Evolutionary conservation across 345 rosid species (phyloP).

Genomic region (Eucalyptus virginea): DNA sequence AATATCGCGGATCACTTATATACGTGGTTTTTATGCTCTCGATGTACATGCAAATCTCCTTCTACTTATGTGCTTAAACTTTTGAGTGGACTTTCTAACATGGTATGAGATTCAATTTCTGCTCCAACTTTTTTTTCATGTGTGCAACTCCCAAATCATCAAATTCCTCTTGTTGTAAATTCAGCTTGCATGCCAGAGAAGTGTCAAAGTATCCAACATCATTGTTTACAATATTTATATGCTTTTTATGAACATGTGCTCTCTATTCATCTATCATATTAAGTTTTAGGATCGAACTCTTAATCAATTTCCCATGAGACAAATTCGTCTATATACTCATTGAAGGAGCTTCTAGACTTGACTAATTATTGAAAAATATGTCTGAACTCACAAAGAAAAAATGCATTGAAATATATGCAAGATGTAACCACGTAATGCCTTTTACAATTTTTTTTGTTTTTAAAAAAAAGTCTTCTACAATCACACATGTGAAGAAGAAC

Average conservation of each 20-base stretch:
- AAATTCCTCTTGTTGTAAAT: neutral
- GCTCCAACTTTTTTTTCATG: neutral
- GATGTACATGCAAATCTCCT: neutral
- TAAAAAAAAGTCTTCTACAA: neutral
- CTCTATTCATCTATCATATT: neutral
- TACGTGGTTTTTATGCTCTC: neutral
- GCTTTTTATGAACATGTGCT: neutral
- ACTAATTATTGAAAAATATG: neutral
- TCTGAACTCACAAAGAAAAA: neutral
- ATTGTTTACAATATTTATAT: neutral
- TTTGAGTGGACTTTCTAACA: neutral
- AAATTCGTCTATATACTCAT: neutral
- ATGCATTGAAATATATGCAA: neutral
- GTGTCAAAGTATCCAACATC: neutral
- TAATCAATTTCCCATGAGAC: neutral
- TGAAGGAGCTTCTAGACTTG: neutral
- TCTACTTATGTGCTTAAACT: too few species aligned
- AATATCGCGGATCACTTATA: neutral
- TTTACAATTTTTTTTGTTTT: too few species aligned
- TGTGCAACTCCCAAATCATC: neutral
- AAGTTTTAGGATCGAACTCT: fast-evolving
- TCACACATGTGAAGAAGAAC: neutral
- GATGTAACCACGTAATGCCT: neutral
- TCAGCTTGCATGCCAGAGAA: fast-evolving
- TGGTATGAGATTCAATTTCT: neutral